Base-by-base conservation (phyloP, 2,329 filamentous ascomycete species). In the Cordyceps sp. region DNA sequence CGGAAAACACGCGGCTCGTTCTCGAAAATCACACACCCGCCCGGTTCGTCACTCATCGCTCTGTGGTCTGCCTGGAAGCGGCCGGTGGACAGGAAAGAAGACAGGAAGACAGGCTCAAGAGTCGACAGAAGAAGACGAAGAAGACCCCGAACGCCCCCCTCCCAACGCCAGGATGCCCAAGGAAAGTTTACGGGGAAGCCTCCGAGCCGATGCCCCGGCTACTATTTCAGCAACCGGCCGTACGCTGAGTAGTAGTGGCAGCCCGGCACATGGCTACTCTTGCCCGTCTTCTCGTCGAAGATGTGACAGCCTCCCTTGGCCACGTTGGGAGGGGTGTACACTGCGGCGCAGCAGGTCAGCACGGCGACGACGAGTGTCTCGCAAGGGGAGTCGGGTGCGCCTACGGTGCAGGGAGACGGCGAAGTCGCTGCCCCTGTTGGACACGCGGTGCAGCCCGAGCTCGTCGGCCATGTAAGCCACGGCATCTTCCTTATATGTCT, bases 391-490 rank as follows among this genome's bases (percentile, higher is more conserved):
- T 28, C 10, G 10, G n/a, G 24, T 8, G 25, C 6, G 15, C 66
- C 46, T 59, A 73, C 69, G 57, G 57, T 94, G 86, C 40, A 94
- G 59, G 35, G 84, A 93, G 30, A 93, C 76, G 41, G 85, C 86
- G 48, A 78, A 75, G 50, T 83, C 71, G 45, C 69, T 64, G 30
- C 80, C 73, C 18, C 71, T 69, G 53, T 93, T 93, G 41, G 69
- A 73, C 37, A 93, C 78, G 33, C 76, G 73, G 57, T 94, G 86
- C 26, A 94, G 63, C 15, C 86, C 86, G 19, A 93, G 72, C 57
- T 84, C 73, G 51, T 93, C 86, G 25, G 82, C 80, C 77, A 94
- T 93, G 54, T 93, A 93, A 8, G 83, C 78, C 25, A 93, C 83
- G 39, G 78, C 62, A 41, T 88, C 78, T 47, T 77, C 64, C 31